phyloP scores from a whole-genome alignment of 2,329 filamentous ascomycete genomes.

The Allantophomopsis lycopodina region DNA sequence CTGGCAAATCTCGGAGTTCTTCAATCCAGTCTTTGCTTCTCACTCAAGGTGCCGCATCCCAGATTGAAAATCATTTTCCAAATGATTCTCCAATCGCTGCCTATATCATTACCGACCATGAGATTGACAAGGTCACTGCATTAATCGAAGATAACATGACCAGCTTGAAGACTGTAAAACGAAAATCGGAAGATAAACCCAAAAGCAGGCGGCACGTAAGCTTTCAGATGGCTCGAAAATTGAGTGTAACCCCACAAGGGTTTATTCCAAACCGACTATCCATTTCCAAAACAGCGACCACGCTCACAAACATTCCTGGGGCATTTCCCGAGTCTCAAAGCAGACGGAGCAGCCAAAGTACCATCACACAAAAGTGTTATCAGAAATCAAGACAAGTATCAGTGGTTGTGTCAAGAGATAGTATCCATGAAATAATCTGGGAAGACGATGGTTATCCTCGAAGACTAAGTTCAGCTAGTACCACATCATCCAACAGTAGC shows the following conservation, averaged over 20 bases:
- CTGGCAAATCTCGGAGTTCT: too few relatives aligned
- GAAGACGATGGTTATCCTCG: slow-evolving; percentile 4
- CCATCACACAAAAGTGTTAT: background rate
- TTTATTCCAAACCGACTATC: background rate
- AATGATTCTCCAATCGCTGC: slow-evolving; percentile 8
- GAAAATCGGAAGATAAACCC: background rate
- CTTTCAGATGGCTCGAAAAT: background rate
- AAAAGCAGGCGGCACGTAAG: background rate
- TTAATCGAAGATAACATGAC: background rate
- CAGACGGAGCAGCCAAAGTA: slow-evolving; percentile 3
- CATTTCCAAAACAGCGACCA: background rate
- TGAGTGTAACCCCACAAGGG: background rate
- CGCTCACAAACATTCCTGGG: background rate
- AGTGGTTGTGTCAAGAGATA: slow-evolving; percentile 2
- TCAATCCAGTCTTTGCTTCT: too few relatives aligned
- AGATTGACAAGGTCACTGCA: background rate
- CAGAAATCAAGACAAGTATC: background rate
- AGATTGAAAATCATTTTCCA: background rate
- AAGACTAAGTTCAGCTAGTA: slow-evolving; percentile 2
- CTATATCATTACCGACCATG: too few relatives aligned
- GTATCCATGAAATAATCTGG: slow-evolving; percentile 14
- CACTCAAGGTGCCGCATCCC: background rate
- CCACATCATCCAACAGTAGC: background rate
- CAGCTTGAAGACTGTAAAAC: background rate
- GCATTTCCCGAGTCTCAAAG: background rate